Evolutionary conservation across 2,329 filamentous ascomycete species (phyloP).

Genomic region (Aspergillus texensis): DNA sequence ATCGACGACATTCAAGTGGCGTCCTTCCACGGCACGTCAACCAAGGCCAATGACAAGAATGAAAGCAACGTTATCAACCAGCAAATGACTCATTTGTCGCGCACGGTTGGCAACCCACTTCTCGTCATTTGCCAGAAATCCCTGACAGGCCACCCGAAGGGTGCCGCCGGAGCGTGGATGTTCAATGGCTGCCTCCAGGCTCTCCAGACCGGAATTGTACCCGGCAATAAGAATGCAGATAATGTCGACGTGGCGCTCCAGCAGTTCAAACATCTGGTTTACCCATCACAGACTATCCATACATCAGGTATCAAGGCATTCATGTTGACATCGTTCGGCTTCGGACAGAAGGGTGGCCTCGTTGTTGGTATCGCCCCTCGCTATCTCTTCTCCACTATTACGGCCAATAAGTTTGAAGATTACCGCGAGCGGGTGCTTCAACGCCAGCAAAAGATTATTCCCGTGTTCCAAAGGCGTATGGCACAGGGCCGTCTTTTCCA

Average conservation of each 20-base stretch:
- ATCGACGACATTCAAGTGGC: slow-evolving; percentile 94
- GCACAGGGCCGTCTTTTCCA: not conserved
- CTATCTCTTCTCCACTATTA: not conserved
- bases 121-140: slow-evolving; percentile 98
- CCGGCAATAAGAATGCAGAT: slow-evolving; percentile 94
- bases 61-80: slow-evolving; percentile 97
- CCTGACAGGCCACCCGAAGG: slow-evolving; percentile 95
- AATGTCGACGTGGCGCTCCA: slow-evolving; percentile 68
- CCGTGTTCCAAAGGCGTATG: not conserved
- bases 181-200: slow-evolving; percentile 95
- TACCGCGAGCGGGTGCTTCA: not conserved
- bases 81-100: slow-evolving; percentile 90
- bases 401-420: not conserved
- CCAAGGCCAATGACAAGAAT: slow-evolving; percentile 99
- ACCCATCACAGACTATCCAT: slow-evolving; percentile 92
- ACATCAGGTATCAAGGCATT: slow-evolving; percentile 98
- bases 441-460: not conserved
- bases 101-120: slow-evolving; percentile 93
- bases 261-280: slow-evolving; percentile 73
- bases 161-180: slow-evolving; percentile 98
- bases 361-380: not conserved
- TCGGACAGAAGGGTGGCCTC: slow-evolving; percentile 84
- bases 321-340: slow-evolving; percentile 97
- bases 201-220: slow-evolving; percentile 85
- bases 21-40: slow-evolving; percentile 98